Base-by-base conservation (phyloP, 139 green algal species). In the Tetradesmus obliquus region DNA sequence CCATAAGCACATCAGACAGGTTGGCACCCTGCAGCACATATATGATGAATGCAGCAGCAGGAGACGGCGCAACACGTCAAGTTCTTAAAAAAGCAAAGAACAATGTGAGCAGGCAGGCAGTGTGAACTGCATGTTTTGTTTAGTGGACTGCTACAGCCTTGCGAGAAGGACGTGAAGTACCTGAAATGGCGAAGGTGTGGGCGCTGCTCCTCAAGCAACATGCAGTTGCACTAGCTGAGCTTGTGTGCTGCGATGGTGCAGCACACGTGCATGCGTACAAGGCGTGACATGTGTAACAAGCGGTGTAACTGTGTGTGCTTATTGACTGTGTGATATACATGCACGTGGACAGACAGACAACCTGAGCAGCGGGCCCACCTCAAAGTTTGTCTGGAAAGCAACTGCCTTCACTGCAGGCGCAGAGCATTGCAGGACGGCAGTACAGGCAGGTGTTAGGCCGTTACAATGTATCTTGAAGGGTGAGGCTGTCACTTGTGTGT, bases 1-100 rank as follows among this genome's bases (percentile, higher is more conserved):
- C 98, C 96, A 98, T 98, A 2, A 99, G 94, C 0, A 96, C 92
- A 71, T 99, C 98, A 12, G 90, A 96, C 24, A 99, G 91, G 94
- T 99, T 97, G 55, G 98, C 98, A 86, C 96, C 94, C 71, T 94
- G 79, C 53, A 74, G 79, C 54, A 79, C 20, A 90, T 3, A 15
- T 15, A 32, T 51, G 84, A n/a, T 62, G 66, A 24, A 15, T 82
- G 55, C 20, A 20, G 13, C 19, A 55, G 22, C 8, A 74, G 32
- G 71, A 3, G 12, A 17, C 32, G 32, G 32, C 32, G 32, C 32
- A 45, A 45, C 32, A 45, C 32, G 32, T 45, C 32, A 45, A 32
- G 19, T 19, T 12, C 32, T 45, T 45, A 45, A 0, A 45, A 45
- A 45, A 45, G 32, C 32, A 76, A 22, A 71, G 51, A 85, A 13